Evolutionary conservation across 1,139 yeast genomes (phyloP).

Genomic region (Candida sp.): DNA sequence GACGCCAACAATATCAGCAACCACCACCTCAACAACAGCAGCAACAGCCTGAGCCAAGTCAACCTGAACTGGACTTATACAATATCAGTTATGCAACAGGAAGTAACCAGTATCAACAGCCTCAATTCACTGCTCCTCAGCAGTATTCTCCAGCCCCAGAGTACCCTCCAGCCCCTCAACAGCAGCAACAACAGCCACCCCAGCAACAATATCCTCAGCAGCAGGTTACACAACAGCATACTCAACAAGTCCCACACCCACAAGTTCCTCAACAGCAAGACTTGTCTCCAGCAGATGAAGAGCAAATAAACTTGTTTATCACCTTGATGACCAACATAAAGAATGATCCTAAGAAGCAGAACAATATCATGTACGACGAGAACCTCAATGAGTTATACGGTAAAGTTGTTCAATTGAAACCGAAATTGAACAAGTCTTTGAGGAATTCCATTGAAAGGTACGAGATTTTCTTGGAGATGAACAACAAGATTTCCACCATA

Average conservation of each 20-base stretch:
- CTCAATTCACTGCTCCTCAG: constrained; percentile 5
- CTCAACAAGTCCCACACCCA: constrained; percentile 10
- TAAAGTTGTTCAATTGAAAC: constrained; percentile 67
- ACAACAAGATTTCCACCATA: constrained; percentile 81
- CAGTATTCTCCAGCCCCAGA: constrained; percentile 2
- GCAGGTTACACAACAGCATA: constrained; percentile 1
- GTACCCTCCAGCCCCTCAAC: constrained; percentile 12
- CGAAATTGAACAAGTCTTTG: constrained; percentile 73
- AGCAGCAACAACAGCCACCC: constrained; percentile 4
- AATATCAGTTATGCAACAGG: constrained; percentile 17
- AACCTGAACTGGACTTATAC: constrained; percentile 36
- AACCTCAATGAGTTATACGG: constrained; percentile 68
- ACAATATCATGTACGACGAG: constrained; percentile 63
- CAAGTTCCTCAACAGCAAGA: constrained; percentile 21
- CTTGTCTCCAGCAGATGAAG: constrained; percentile 65
- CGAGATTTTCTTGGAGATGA: constrained; percentile 75
- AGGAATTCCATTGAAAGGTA: constrained; percentile 68
- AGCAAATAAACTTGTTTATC: constrained; percentile 70
- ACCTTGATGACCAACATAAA: constrained; percentile 62
- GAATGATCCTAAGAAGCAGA: constrained; percentile 49
- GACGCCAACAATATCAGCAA: constrained; percentile 13
- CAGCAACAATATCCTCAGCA: constrained; percentile 11
- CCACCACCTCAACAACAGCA: constrained; percentile 12
- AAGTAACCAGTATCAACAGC: constrained; percentile 5
- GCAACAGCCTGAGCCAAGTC: constrained; percentile 13